Base-by-base conservation (phyloP, 129 eudicot genomes). In the Tanacetum coccineum region DNA sequence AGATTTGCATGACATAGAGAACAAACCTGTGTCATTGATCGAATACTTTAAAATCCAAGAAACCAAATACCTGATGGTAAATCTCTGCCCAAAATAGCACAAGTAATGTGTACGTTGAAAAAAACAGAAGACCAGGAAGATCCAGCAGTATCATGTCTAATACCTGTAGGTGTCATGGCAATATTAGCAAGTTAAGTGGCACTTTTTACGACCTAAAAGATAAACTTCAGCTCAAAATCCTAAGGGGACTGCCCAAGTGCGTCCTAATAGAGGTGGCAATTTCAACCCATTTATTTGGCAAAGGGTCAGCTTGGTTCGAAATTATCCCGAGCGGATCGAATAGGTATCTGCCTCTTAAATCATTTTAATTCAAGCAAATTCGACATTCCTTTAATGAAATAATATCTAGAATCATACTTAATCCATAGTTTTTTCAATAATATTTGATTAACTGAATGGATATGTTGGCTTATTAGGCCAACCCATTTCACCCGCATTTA, bases 31-130 rank as follows among this genome's bases (percentile, higher is more conserved):
- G 36, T 1, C 12, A 20, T 14, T 12, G 7, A 36, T 22, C 21
- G 42, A 8, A 75, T 0, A 32, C 42, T 36, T 36, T 14, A 21
- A 50, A 21, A 25, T 8, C 19, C 1, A 3, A 39, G 60, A 44
- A 49, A 26, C 19, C 6, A 9, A 45, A 51, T 70, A 91, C 98
- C 98, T 88, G 94, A 70, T 88, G 87, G 69, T 87, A 91, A 72
- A 91, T 91, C 81, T 91, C 96, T 10, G 98, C 98, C 98, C 98
- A 91, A 52, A 91, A 88, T 63, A 91, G 71, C 59, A 88, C 89
- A 60, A 91, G 94, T 66, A 91, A 82, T 42, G 96, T 88, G 77
- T 91, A 87, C 19, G 95, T 87, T 17, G 94, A 80, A 70, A 81
- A 90, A 71, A 90, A 87, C 69, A 84, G 71, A 78, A 90, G 85